A percentile compares a stretch with the other conserved stretches of the same genome.
Evolutionary conservation across 1,139 yeast genomes (phyloP).

Genomic region (Lodderomyces margitis): DNA sequence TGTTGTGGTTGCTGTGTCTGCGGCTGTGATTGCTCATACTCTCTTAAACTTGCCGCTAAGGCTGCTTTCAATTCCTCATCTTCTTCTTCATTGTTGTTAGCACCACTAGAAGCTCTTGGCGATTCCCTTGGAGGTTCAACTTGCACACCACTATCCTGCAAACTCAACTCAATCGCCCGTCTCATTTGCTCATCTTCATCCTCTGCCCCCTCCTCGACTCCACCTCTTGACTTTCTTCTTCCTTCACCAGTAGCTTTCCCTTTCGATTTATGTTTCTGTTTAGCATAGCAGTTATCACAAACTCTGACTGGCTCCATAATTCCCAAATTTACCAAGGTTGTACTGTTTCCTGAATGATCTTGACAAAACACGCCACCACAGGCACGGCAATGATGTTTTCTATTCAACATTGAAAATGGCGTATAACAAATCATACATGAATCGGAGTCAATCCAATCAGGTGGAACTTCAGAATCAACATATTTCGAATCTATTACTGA

Average conservation of each 20-base stretch:
- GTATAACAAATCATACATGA: conserved; percentile 93
- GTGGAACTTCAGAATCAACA: conserved; percentile 86
- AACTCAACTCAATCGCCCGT: conserved; percentile 74
- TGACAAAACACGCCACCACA: conserved; percentile 96
- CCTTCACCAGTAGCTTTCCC: not conserved
- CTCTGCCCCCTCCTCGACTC: conserved; percentile 12
- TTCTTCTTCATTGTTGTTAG: conserved; percentile 37
- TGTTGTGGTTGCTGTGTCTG: conserved; percentile 12
- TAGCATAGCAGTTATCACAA: conserved; percentile 83
- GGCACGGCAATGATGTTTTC: conserved; percentile 95
- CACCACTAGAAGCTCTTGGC: conserved; percentile 11
- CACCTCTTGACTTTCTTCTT: conserved; percentile 12
- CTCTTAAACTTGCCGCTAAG: conserved; percentile 86
- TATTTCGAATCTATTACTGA: conserved; percentile 43
- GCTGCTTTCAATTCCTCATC: conserved; percentile 94
- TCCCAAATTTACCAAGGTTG: conserved; percentile 80
- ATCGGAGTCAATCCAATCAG: conserved; percentile 96
- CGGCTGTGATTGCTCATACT: conserved; percentile 51
- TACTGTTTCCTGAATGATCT: conserved; percentile 68
- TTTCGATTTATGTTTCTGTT: conserved; percentile 21
- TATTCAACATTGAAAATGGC: conserved; percentile 73
- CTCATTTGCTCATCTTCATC: conserved; percentile 78
- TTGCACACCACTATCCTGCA: conserved; percentile 50
- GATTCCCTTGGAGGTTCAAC: conserved; percentile 15
- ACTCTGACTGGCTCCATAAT: conserved; percentile 88